These are phyloP conservation scores for Ambrosiella beaveri DNA, from an alignment of 2,329 filamentous ascomycete species.

Conservation along the genomic window DNA sequence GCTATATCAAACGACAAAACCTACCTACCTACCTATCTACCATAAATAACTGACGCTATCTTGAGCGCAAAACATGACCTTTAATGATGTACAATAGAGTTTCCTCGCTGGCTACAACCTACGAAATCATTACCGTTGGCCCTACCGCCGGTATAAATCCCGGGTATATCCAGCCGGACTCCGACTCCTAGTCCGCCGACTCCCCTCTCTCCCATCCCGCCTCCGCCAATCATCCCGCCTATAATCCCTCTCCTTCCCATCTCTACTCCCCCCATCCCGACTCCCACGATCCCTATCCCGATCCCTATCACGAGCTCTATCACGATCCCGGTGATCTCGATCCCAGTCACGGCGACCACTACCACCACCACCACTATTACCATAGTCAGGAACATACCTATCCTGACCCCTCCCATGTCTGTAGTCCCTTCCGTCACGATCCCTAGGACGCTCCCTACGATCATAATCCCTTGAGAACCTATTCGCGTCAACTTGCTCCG, in stretches of 20 bases:
- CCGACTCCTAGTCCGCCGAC: conserved; percentile 22
- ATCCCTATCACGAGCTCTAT: conserved; percentile 23
- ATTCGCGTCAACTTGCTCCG: conserved; percentile 2
- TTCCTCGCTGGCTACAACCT: not conserved
- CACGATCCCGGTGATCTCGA: conserved; percentile 18
- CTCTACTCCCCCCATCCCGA: conserved; percentile 20
- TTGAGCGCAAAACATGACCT: too few species aligned
- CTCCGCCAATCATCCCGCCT: too few species aligned
- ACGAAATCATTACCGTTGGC: conserved; percentile 22
- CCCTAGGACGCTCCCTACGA: not conserved
- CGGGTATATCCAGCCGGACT: conserved; percentile 15
- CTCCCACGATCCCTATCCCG: conserved; percentile 32
- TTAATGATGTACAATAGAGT: conserved; percentile 10
- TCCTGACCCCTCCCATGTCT: not conserved
- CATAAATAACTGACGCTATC: too few species aligned
- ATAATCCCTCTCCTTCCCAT: conserved; percentile 23
- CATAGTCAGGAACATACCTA: not conserved
- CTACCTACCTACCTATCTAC: too few species aligned
- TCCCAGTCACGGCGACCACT: conserved; percentile 20
- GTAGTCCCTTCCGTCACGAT: not conserved
- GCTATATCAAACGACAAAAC: too few species aligned
- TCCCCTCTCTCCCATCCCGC: not conserved
- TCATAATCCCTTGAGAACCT: conserved; percentile 3
- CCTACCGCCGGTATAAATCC: conserved; percentile 17
- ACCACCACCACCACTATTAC: conserved; percentile 17